Base-by-base conservation (phyloP, 106 monocot species). In the Posidonia australis region DNA sequence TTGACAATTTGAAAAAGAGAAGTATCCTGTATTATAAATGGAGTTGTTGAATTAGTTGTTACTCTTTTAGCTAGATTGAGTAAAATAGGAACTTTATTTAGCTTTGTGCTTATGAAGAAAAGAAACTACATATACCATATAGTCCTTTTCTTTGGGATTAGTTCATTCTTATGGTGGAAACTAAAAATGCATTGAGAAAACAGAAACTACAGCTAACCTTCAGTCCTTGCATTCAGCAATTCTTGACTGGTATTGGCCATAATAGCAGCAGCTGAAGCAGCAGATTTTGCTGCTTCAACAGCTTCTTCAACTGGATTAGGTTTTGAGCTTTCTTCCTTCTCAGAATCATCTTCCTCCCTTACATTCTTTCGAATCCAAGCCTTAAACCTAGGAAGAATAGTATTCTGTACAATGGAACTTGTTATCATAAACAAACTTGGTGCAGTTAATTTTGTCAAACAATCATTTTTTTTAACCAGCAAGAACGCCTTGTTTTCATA, bases 161-260 rank as follows among this genome's bases (percentile, higher is more conserved):
- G 36, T 36, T 7, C 36, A 36, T 7, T 36, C 5, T 4, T 4
- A 36, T 36, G 36, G 36, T 36, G 36, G 36, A 36, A 36, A 36
- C 36, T 36, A 36, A 36, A 4, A 26, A 17, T 14, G 12, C 10
- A 28, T 58, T 25, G 24, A 27, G 11, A 17, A 58, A 58, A 26
- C 26, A 58, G 16, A 29, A 30, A 58, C 12, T 16, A 29, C 30
- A 58, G 62, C 10, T 26, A 27, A 96, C 96, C 96, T 83, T 96
- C 84, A 77, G 43, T 73, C 66, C 77, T 87, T 47, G 87, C 69
- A 53, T 60, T 81, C 30, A 96, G 66, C 61, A 96, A 67, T 46
- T 90, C 96, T 81, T 96, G 78, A 62, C 86, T 87, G 64, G 80
- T 78, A 82, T 84, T 78, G 52, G 87, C 96, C 59, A 87, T 76